Evolutionary conservation across 352 stramenopile genomes (phyloP), one percentile per base, ranked within the genome.

Genomic region (Pythium oligandrum): DNA sequence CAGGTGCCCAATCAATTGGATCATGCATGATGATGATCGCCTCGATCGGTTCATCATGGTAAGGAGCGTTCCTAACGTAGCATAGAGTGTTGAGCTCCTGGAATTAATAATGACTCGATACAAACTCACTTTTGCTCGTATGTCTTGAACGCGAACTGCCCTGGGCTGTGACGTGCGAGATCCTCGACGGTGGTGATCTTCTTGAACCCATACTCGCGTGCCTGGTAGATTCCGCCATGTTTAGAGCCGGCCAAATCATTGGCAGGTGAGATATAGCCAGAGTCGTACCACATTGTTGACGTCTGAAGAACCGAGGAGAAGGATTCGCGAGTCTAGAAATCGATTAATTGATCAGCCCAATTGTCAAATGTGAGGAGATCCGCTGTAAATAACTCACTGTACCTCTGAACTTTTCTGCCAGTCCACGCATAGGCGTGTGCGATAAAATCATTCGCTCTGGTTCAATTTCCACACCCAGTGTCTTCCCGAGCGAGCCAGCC

Each of bases 1-100:
- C 87, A 1, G 81, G 77, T 0, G 88, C 87, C 88, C 88, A 96
- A 58, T 96, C 70, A 37, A 90, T 78, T 7, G 88, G 88, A 40
- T 97, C 88, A 59, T 97, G 88, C 73, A 97, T 90, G 53, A 97
- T 73, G 64, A 97, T 76, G 57, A 96, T 83, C 12, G 80, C 88
- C 36, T 85, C 79, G 44, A 96, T 78, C 3, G 81, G 81, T 42
- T 93, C 83, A 26, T 85, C 68, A 34, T 84, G 62, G 49, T 85
- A 67, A 30, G 71, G 78, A 10, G 74, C 72, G 8, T 49, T 39
- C 11, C 82, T 92, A 42, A 44, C 42, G 4, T 5, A 26, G 17
- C 17, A 26, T 26, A 26, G 17, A 26, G 17, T 26, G 17, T 26
- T 26, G 17, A 26, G 17, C 17, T 10, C 9, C 35, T 32, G 34